phyloP scores from a whole-genome alignment of 1,139 yeast species.

The Yamadazyma triangularis region DNA sequence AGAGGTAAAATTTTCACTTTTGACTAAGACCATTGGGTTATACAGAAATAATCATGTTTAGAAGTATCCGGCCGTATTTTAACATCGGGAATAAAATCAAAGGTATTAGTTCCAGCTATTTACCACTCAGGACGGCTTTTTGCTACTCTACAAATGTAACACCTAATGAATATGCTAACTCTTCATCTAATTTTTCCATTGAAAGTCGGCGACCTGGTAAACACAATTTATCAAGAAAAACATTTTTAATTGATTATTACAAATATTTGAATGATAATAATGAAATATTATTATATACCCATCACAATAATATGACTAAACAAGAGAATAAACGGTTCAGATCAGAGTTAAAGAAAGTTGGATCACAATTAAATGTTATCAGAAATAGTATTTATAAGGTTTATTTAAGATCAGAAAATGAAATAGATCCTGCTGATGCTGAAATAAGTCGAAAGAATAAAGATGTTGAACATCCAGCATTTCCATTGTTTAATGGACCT shows the following conservation, averaged over 20 bases:
- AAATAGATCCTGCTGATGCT: constrained; percentile 70
- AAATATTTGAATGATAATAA: constrained; percentile 62
- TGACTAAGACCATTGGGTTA: no score
- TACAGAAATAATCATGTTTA: no score
- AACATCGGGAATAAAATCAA: no score
- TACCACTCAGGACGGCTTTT: no score
- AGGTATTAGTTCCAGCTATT: no score
- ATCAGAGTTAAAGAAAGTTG: constrained; percentile 54
- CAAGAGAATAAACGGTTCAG: constrained; percentile 63
- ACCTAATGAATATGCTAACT: no score
- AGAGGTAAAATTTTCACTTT: no score
- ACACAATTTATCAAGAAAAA: constrained; percentile 64
- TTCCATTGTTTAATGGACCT: constrained; percentile 74
- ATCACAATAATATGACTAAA: constrained; percentile 76
- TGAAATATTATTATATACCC: constrained; percentile 70
- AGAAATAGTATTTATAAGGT: constrained; percentile 69
- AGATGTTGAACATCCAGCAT: constrained; percentile 56
- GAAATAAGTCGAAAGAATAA: constrained; percentile 46
- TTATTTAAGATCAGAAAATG: constrained; percentile 66
- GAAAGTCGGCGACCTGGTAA: constrained; percentile 42
- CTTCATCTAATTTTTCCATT: neutral
- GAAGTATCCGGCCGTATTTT: no score
- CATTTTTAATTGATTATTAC: constrained; percentile 77
- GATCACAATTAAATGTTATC: constrained; percentile 64
- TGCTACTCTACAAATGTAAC: no score